A percentile compares a stretch with the other conserved stretches of the same genome.
Evolutionary conservation across 1,284 basidiomycete species (phyloP).

Genomic region (Trametes polyzona): DNA sequence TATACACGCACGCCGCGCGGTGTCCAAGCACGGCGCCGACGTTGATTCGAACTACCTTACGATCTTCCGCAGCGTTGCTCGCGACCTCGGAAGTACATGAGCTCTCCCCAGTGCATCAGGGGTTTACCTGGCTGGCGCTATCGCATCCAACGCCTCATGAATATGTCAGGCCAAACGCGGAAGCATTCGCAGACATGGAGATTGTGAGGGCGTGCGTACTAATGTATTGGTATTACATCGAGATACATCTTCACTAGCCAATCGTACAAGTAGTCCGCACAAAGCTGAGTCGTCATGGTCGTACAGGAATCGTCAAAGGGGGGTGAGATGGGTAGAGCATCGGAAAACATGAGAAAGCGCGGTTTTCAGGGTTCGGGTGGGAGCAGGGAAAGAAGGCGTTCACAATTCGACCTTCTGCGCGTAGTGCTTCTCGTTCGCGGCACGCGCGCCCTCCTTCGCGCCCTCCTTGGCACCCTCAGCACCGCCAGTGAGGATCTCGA

Average conservation of each 20-base stretch:
- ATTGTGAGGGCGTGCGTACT: not conserved
- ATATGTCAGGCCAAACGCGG: not conserved
- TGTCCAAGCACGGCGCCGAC: no score
- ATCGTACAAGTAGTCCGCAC: conserved; percentile 14
- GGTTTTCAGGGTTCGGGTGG: not conserved
- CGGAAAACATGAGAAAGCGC: not conserved
- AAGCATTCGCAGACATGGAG: not conserved
- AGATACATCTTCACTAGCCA: conserved; percentile 1
- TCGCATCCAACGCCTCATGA: no score
- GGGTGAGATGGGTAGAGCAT: not conserved
- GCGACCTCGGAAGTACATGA: no score
- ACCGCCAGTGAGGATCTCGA: conserved; percentile 50
- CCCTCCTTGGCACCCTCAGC: conserved; percentile 39
- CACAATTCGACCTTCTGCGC: conserved; percentile 31
- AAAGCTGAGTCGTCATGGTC: not conserved
- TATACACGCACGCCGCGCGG: no score
- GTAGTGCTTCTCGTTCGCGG: conserved; percentile 25
- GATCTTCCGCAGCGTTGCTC: no score
- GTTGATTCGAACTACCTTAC: no score
- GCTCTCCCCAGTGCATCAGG: no score
- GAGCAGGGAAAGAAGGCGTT: not conserved
- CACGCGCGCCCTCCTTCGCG: conserved; percentile 29
- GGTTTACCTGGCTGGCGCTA: no score
- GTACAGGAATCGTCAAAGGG: not conserved
- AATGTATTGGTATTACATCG: conserved; percentile 2